These are phyloP conservation scores for Fusarium poae DNA, from an alignment of 2,329 filamentous ascomycete species.

Conservation along the genomic window DNA sequence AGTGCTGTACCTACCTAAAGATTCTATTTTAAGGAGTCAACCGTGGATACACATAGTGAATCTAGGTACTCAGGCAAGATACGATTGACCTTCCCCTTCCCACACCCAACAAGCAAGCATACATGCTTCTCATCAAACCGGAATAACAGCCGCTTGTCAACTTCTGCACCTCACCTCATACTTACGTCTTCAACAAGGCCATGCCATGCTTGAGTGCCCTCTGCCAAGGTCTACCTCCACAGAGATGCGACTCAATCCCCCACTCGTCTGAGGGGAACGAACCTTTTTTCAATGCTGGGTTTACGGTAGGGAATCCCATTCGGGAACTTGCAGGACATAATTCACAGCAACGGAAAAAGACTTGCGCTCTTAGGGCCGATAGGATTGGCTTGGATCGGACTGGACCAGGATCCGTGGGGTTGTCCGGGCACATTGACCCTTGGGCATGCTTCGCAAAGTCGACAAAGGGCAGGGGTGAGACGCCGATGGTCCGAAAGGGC, in stretches of 20 bases:
- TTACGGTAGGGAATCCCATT: conserved; percentile 42
- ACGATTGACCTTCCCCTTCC: conserved; percentile 17
- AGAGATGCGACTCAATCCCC: conserved; percentile 21
- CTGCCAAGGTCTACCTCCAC: conserved; percentile 20
- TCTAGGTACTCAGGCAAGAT: neutral
- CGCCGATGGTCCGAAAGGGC: conserved; percentile 29
- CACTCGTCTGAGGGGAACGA: conserved; percentile 33
- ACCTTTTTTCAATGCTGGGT: conserved; percentile 34
- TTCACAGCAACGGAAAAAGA: conserved; percentile 24
- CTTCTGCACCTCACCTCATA: conserved; percentile 11
- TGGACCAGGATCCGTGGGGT: conserved; percentile 33
- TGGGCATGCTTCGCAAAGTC: conserved; percentile 19
- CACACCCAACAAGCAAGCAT: conserved; percentile 4
- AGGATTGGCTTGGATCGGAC: conserved; percentile 33
- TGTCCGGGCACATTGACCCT: conserved; percentile 31
- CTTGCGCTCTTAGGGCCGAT: conserved; percentile 14
- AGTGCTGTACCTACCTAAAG: conserved; percentile 4
- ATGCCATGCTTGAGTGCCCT: conserved; percentile 25
- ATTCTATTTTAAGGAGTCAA: conserved; percentile 3
- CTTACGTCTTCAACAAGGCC: conserved; percentile 11
- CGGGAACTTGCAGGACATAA: conserved; percentile 28
- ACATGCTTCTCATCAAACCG: conserved; percentile 10
- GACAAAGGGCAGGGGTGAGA: conserved; percentile 32
- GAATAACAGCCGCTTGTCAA: conserved; percentile 31
- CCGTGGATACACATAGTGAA: conserved; percentile 12